Evolutionary conservation across 2,329 filamentous ascomycete species (phyloP), one percentile per base, ranked within the genome.

Genomic region (Fusarium tuaranense): DNA sequence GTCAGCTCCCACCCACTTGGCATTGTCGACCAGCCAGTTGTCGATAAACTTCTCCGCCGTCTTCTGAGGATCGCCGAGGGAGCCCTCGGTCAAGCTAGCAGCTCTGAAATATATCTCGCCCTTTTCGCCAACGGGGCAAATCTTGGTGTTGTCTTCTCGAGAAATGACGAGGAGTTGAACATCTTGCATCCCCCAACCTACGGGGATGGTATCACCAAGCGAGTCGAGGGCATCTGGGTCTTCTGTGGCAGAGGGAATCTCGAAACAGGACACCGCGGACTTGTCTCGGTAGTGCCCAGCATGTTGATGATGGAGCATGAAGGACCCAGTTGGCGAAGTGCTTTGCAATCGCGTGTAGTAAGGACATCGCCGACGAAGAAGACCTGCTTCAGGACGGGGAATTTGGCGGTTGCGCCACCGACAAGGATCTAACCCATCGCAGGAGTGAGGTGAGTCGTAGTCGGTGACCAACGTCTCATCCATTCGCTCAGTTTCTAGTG

Each of bases 401-500:
- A 97, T 73, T 93, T 83, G 0, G 94, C 92, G 2, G 86, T 92
- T 30, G 94, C 93, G 73, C 93, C 94, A 59, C 95, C 95, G 18
- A 96, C 92, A 2, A 98, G 86, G 71, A 98, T 96, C 79, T 98
- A 94, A 68, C 95, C 95, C 95, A 98, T 98, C 66, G 96, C 96
- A 14, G 96, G 96, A 2, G 96, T 98, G 44, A 98, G 85, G 83
- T 98, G 96, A 18, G 93, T 95, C 27, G 95, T 12, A 62, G 34
- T 20, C 93, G 16, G 92, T 97, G 4, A 93, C 91, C 65, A 88
- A 84, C 79, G 93, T 90, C 63, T 92, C 90, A 65, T 88, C 87
- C 88, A 98, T 94, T 96, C 96, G 98, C 79, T 97, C 94, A 7
- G 92, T 92, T 25, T 92, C 84, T 98, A 95, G 81, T 98, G 93